A percentile compares a stretch with the other conserved stretches of the same genome.
These are phyloP conservation scores for Anisodus tanguticus DNA, from an alignment of 257 asterid species.

Conservation along the genomic window DNA sequence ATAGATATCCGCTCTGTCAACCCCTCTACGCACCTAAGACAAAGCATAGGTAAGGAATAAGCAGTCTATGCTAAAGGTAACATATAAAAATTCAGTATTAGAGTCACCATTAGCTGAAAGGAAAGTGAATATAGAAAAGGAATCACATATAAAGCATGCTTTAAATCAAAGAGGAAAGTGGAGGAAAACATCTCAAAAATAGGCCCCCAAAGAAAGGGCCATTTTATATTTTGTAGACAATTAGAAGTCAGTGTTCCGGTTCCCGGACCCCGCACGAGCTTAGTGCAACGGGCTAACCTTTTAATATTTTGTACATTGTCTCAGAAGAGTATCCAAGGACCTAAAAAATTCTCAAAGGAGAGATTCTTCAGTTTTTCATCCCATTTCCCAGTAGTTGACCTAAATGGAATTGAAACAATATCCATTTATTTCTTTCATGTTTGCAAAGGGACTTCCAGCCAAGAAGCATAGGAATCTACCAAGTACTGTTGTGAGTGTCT, in stretches of 20 bases:
- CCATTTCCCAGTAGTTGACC: slow-evolving; percentile 1
- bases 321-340: slow-evolving; percentile 13
- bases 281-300: too few species aligned
- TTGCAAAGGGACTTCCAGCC: not conserved
- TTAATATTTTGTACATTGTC: not conserved
- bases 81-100: not conserved
- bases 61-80: slow-evolving; percentile 28
- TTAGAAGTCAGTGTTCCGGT: not conserved
- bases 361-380: not conserved
- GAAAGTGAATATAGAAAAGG: not conserved
- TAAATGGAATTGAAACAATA: not conserved
- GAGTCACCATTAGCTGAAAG: slow-evolving; percentile 10
- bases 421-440: slow-evolving; percentile 8
- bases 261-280: too few species aligned
- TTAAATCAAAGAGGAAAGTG: not conserved
- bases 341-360: not conserved
- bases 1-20: slow-evolving; percentile 80
- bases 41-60: slow-evolving; percentile 34
- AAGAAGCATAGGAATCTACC: not conserved
- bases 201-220: not conserved
- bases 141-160: slow-evolving; percentile 11
- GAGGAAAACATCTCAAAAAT: slow-evolving; percentile 25
- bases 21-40: slow-evolving; percentile 92
- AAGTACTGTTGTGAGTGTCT: not conserved
- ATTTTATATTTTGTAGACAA: not conserved